Base-by-base conservation (phyloP, 75 land plant species). In the Picea sitchensis region DNA sequence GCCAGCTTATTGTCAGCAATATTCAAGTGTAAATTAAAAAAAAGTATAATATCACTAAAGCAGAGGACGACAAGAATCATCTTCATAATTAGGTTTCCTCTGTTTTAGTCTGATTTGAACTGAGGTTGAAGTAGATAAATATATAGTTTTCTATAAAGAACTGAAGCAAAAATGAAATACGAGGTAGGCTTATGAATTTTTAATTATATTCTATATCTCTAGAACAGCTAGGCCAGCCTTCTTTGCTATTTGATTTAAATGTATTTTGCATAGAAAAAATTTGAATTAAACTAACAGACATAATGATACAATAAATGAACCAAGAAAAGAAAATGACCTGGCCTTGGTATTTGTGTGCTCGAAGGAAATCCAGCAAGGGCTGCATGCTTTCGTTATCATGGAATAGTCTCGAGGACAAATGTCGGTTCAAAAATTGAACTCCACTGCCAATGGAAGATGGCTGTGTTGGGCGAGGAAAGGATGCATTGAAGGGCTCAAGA, bases 371-470 rank as follows among this genome's bases (percentile, higher is more conserved):
- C 61, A 92, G 84, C 69, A 92, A 72, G 3, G 94, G 94, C 77
- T 90, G 88, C 86, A 92, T 83, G 65, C 87, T 87, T 32, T 88
- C 94, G 56, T 74, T 76, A 63, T 90, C 81, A n/a, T 84, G 91
- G 65, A 92, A 92, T 59, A 92, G 84, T 38, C 82, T 81, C 2
- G 99, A 96, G 34, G 98, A 96, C 20, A 96, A 87, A 72, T 96
- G 99, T 56, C 99, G 85, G 68, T 96, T 96, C 58, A 96, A 90
- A 76, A 95, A 96, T 57, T 96, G 90, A 51, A 93, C 94, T n/a
- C 94, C 94, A 82, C 86, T 90, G 8, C 94, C 94, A 61, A 92
- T 90, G 11, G 90, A 92, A 20, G 83, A 74, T 18, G 94, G 92
- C 21, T 80, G 77, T 13, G 82, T 86, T 47, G 89, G 82, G 61